Evolutionary conservation across 306 rosid species (phyloP).

Genomic region (Mimosa bimucronata): DNA sequence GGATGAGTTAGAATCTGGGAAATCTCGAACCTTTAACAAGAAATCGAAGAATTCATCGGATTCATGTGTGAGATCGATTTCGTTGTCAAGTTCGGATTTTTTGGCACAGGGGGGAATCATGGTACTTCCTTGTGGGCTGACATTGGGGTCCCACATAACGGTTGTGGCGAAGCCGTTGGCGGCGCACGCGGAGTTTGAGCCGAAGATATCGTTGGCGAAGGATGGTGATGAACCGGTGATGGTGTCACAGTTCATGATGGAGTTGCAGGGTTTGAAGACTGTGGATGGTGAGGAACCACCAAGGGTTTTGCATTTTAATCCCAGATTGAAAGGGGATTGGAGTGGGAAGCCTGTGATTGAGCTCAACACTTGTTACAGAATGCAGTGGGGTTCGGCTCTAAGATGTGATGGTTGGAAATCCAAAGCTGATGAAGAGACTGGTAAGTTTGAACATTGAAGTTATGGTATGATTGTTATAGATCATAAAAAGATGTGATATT

Average conservation of each 20-base stretch:
- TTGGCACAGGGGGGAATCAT: conserved; percentile 46
- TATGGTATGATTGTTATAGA: neutral
- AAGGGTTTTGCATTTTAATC: conserved; percentile 83
- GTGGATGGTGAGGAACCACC: conserved; percentile 97
- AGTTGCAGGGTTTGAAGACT: conserved; percentile 83
- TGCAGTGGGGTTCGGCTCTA: conserved; percentile 91
- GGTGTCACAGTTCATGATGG: conserved; percentile 76
- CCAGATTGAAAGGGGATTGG: conserved; percentile 94
- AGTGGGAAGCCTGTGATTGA: conserved; percentile 87
- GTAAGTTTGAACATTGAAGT: conserved; percentile 46
- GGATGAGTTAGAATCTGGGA: conserved; percentile 59
- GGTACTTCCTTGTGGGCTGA: conserved; percentile 89
- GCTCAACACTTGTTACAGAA: conserved; percentile 86
- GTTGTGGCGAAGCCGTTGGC: conserved; percentile 73
- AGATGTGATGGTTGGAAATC: conserved; percentile 97
- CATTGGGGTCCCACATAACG: conserved; percentile 80
- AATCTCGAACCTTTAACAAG: neutral
- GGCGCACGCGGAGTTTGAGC: conserved; percentile 44
- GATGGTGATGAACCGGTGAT: conserved; percentile 50
- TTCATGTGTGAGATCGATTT: conserved; percentile 65
- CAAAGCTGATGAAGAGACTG: conserved; percentile 87
- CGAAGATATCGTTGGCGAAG: conserved; percentile 46
- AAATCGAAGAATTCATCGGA: conserved; percentile 44
- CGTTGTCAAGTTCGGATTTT: conserved; percentile 60
- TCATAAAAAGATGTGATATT: neutral